Evolutionary conservation across 352 stramenopile genomes (phyloP).

Genomic region (Pythium angustatum): DNA sequence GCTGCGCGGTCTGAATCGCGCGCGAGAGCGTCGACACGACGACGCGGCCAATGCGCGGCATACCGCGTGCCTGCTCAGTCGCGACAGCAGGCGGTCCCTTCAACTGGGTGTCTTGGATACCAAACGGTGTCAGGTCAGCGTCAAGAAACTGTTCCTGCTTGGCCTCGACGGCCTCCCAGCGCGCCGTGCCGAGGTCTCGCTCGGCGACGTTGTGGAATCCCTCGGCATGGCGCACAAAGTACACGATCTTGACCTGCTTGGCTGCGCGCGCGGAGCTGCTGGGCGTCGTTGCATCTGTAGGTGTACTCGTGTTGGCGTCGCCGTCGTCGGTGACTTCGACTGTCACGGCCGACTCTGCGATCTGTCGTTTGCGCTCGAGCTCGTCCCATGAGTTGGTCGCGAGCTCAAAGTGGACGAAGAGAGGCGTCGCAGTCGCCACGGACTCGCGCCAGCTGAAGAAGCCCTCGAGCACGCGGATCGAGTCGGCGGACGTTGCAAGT

Average conservation of each 20-base stretch:
- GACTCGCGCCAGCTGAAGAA: conserved; percentile 25
- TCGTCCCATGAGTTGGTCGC: conserved; percentile 35
- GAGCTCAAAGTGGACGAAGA: conserved; percentile 32
- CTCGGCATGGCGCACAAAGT: conserved; percentile 77
- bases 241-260: conserved; percentile 63
- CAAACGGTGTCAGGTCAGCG: conserved; percentile 59
- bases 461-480: conserved; percentile 31
- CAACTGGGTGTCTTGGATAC: conserved; percentile 45
- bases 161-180: conserved; percentile 65
- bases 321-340: conserved; percentile 25
- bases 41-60: conserved; percentile 61
- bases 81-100: conserved; percentile 41
- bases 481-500: conserved; percentile 20
- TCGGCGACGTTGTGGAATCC: conserved; percentile 74
- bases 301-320: conserved; percentile 19
- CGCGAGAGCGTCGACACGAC: conserved; percentile 70
- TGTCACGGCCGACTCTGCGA: conserved; percentile 23
- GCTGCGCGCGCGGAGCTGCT: not conserved
- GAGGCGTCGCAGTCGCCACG: not conserved
- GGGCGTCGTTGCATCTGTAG: not conserved
- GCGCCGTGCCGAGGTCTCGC: conserved; percentile 43
- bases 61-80: conserved; percentile 46
- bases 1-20: conserved; percentile 67
- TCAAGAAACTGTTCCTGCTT: conserved; percentile 64
- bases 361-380: conserved; percentile 30